Percentiles rank a stretch among this genome's conserved stretches.
phyloP scores from a whole-genome alignment of 352 stramenopile species.

The Globisporangium polare region DNA sequence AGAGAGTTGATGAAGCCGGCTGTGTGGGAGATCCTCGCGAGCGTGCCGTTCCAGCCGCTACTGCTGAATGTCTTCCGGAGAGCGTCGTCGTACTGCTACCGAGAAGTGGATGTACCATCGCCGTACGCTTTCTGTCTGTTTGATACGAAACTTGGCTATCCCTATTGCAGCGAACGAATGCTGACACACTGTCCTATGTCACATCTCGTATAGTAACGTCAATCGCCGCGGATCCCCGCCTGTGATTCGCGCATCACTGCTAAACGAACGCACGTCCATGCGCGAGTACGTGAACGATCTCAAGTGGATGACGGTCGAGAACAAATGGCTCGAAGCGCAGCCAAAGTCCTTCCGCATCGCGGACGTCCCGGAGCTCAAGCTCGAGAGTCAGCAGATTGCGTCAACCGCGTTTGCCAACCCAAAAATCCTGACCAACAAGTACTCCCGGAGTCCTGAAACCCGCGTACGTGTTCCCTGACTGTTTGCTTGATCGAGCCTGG shows the following conservation, averaged over 20 bases:
- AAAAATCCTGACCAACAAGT: constrained; percentile 58
- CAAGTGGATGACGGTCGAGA: constrained; percentile 68
- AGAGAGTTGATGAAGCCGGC: constrained; percentile 78
- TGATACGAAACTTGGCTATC: background rate
- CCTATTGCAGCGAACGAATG: background rate
- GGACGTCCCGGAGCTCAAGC: constrained; percentile 52
- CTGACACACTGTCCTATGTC: background rate
- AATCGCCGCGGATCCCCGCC: constrained; percentile 81
- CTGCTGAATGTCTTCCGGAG: constrained; percentile 81
- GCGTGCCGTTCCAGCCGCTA: constrained; percentile 72
- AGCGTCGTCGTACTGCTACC: constrained; percentile 82
- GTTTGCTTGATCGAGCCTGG: background rate
- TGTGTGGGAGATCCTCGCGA: constrained; percentile 79
- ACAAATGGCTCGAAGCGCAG: constrained; percentile 59
- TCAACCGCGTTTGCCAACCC: constrained; percentile 58
- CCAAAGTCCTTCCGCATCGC: constrained; percentile 34
- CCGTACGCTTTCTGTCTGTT: constrained; percentile 42
- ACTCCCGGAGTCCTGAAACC: constrained; percentile 54
- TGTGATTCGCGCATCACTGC: constrained; percentile 74
- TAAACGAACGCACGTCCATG: constrained; percentile 84
- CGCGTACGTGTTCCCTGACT: constrained; percentile 35
- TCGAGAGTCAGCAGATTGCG: constrained; percentile 51
- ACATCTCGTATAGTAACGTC: constrained; percentile 58
- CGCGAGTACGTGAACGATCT: constrained; percentile 84
- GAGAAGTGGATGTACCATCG: constrained; percentile 82